A percentile compares a stretch with the other conserved stretches of the same genome.
Conservation (phyloP, 2,329 filamentous ascomycete genomes). For the Cordyceps tenuipes region DNA sequence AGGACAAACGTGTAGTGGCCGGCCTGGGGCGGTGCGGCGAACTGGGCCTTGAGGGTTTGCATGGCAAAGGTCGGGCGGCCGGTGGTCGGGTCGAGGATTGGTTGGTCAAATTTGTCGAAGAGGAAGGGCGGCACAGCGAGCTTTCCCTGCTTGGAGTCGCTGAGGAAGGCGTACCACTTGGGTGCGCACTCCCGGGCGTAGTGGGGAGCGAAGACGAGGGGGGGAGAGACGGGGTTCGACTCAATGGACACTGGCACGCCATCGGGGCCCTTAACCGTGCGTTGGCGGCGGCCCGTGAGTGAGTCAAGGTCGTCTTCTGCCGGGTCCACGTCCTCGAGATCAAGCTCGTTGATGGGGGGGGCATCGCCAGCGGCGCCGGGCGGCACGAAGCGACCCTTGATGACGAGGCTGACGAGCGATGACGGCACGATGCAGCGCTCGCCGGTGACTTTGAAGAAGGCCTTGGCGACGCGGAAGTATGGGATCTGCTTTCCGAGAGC, state of each 20-base stretch:
- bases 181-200: slow-evolving; percentile 84
- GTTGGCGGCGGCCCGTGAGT: slow-evolving; percentile 68
- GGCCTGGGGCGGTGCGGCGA: slow-evolving; percentile 84
- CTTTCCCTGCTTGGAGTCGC: slow-evolving; percentile 88
- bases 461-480: slow-evolving; percentile 74
- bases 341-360: slow-evolving; percentile 64
- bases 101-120: slow-evolving; percentile 88
- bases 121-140: slow-evolving; percentile 94
- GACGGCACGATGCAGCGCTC: slow-evolving; percentile 88
- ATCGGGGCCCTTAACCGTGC: slow-evolving; percentile 53
- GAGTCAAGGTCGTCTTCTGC: slow-evolving; percentile 89
- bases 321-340: slow-evolving; percentile 85
- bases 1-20: slow-evolving; percentile 93
- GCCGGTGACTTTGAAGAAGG: slow-evolving; percentile 97
- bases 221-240: slow-evolving; percentile 62
- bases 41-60: slow-evolving; percentile 95
- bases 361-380: slow-evolving; percentile 64
- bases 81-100: slow-evolving; percentile 62
- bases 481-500: slow-evolving; percentile 77
- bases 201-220: slow-evolving; percentile 84
- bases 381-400: slow-evolving; percentile 90
- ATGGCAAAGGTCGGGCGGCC: slow-evolving; percentile 88
- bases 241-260: slow-evolving; percentile 49
- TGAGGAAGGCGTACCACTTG: slow-evolving; percentile 89
- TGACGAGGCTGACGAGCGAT: slow-evolving; percentile 85